Evolutionary conservation across 1,139 yeast genomes (phyloP).

Genomic region (Debaryomyces subglobosus): DNA sequence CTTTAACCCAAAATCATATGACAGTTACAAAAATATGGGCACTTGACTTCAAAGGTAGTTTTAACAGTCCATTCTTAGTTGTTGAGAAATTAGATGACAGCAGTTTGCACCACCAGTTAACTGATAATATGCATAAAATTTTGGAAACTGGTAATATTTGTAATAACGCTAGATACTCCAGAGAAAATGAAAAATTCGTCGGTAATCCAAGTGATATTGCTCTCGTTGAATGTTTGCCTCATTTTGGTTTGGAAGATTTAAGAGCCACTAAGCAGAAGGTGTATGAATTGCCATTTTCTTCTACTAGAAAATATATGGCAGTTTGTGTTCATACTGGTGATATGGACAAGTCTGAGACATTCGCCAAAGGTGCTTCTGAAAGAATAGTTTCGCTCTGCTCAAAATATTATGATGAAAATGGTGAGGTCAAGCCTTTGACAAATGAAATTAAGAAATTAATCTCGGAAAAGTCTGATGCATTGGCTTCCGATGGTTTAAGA

Average conservation of each 20-base stretch:
- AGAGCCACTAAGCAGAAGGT: conserved; percentile 62
- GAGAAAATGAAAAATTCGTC: conserved; percentile 69
- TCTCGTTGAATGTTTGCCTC: conserved; percentile 69
- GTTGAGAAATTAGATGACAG: conserved; percentile 49
- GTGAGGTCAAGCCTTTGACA: conserved; percentile 55
- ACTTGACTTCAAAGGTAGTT: conserved; percentile 63
- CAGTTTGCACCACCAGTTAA: conserved; percentile 46
- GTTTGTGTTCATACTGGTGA: conserved; percentile 66
- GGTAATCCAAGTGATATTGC: conserved; percentile 98
- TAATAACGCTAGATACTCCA: conserved; percentile 75
- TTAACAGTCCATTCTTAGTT: conserved; percentile 47
- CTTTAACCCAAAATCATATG: conserved; percentile 92
- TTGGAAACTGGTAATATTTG: conserved; percentile 76
- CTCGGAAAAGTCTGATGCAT: conserved; percentile 55
- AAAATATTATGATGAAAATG: conserved; percentile 59
- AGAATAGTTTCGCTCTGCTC: conserved; percentile 65
- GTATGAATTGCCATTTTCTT: conserved; percentile 83
- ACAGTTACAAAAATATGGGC: conserved; percentile 89
- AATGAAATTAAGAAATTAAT: conserved; percentile 51
- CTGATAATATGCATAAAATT: conserved; percentile 55
- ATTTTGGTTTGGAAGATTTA: conserved; percentile 71
- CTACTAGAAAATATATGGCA: conserved; percentile 88
- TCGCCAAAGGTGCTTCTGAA: conserved; percentile 90
- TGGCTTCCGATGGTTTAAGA: conserved; percentile 86
- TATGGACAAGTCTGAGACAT: conserved; percentile 55